Base-by-base conservation (phyloP, 2,329 filamentous ascomycete genomes). In the Colletotrichum trifolii region DNA sequence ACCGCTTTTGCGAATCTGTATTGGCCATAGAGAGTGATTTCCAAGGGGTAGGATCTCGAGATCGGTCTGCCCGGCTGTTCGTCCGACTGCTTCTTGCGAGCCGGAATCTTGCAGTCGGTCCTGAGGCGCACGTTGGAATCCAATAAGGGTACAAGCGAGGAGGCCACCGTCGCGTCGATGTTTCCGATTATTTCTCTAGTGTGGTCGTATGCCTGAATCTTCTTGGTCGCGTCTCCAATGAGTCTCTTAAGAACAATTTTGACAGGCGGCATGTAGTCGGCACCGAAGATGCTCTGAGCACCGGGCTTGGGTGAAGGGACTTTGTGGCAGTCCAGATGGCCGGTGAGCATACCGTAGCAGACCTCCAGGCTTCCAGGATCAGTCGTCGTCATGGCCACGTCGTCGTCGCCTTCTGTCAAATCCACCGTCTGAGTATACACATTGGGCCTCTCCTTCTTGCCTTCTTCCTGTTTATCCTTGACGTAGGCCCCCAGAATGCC, bases 11-110 rank as follows among this genome's bases (percentile, higher is more conserved):
- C 89, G 66, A 86, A 85, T 62, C 87, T 89, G 42, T 89, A 83
- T 7, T 91, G 89, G 1, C 93, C 93, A 71, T 96, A 97, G 8
- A 98, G 74, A 70, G 93, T 92, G 34, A 97, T 81, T 25, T 91
- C 88, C 34, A 95, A 82, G 11, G 82, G 82, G 66, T 91, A 89
- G 2, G 82, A 77, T 17, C 82, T 80, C 2, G 91, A 93, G 3
- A 85, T 87, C 0, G 82, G 75, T 59, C 86, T 80, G 40, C 93
- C 91, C 13, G 86, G 81, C 40, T 82, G 79, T 70, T 97, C 92
- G n/a, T 83, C 84, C 0, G 82, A 78, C 53, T 82, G 79, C 71
- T 87, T 91, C 46, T 83, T 86, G 47, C 93, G 87, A 6, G 87
- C 81, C 8, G 90, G 86, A 11, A 97, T 88, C 66, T 89, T 88